Conservation (phyloP, 805 yeast genomes). For the Scheffersomyces amazonensis region DNA sequence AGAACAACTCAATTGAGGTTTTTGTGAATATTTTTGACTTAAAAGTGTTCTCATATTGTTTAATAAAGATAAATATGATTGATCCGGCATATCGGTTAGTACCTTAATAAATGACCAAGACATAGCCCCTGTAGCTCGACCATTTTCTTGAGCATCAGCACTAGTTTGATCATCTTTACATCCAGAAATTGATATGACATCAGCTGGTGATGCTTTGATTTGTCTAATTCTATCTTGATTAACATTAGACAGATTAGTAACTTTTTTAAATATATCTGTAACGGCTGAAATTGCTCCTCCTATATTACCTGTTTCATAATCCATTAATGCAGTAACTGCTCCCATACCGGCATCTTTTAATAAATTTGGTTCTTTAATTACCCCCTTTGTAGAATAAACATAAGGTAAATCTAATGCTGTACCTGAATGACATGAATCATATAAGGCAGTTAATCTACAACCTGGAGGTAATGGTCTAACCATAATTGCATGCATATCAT, state of each 20-base stretch:
- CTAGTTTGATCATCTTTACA: constrained; percentile 41
- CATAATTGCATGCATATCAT: constrained; percentile 39
- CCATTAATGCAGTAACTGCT: constrained; percentile 27
- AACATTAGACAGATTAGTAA: constrained; percentile 12
- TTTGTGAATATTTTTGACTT: constrained; percentile 31
- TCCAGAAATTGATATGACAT: constrained; percentile 34
- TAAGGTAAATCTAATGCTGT: constrained; percentile 39
- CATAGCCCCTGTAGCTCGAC: constrained; percentile 40
- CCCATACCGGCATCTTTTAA: constrained; percentile 36
- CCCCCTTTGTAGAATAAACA: constrained; percentile 39
- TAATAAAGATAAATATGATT: constrained; percentile 31
- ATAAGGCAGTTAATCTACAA: constrained; percentile 36
- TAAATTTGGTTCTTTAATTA: constrained; percentile 36
- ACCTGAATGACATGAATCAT: constrained; percentile 40
- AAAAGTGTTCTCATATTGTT: constrained; percentile 35
- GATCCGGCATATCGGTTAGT: constrained; percentile 25
- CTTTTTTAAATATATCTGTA: constrained; percentile 32
- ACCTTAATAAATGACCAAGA: constrained; percentile 34
- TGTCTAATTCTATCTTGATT: constrained; percentile 23
- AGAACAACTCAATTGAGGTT: constrained; percentile 38
- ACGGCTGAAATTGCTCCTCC: constrained; percentile 37
- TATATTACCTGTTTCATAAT: constrained; percentile 32
- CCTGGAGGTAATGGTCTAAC: constrained; percentile 35
- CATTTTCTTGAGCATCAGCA: constrained; percentile 36
- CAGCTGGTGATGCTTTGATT: constrained; percentile 35